phyloP scores from a whole-genome alignment of 306 rosid species.

The Coriaria nepalensis region DNA sequence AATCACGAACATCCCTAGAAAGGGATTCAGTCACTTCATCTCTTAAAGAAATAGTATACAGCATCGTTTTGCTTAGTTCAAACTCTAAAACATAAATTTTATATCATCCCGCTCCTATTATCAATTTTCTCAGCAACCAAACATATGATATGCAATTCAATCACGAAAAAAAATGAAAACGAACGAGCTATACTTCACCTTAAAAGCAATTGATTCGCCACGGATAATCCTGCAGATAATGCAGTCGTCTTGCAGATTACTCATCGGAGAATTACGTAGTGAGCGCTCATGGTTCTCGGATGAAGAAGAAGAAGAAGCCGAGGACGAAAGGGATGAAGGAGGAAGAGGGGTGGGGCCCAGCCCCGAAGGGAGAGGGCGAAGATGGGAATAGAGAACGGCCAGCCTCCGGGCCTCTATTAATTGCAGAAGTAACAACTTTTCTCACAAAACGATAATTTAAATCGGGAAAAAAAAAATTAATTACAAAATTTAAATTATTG shows the following conservation, averaged over 20 bases:
- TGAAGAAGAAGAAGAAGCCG: slow-evolving; percentile 11
- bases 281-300: neutral
- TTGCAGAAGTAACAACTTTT: too few species aligned
- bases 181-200: slow-evolving; percentile 17
- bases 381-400: slow-evolving; percentile 56
- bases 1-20: too few species aligned
- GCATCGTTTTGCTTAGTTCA: too few species aligned
- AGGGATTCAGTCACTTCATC: too few species aligned
- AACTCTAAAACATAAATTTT: too few species aligned
- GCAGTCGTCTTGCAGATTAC: slow-evolving; percentile 28
- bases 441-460: too few species aligned
- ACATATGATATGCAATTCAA: slow-evolving; percentile 1
- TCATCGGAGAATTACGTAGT: slow-evolving; percentile 5
- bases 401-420: slow-evolving; percentile 43
- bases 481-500: too few species aligned
- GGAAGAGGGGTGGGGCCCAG: slow-evolving; percentile 1
- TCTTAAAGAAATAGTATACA: too few species aligned
- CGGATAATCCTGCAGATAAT: slow-evolving; percentile 69
- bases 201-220: slow-evolving; percentile 54
- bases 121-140: slow-evolving; percentile 10
- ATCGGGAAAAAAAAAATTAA: too few species aligned
- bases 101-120: too few species aligned
- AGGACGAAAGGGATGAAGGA: slow-evolving; percentile 14
- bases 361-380: slow-evolving; percentile 23
- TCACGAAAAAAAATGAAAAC: neutral